Conservation (phyloP, 257 asterid species). For the Gentiana straminea region DNA sequence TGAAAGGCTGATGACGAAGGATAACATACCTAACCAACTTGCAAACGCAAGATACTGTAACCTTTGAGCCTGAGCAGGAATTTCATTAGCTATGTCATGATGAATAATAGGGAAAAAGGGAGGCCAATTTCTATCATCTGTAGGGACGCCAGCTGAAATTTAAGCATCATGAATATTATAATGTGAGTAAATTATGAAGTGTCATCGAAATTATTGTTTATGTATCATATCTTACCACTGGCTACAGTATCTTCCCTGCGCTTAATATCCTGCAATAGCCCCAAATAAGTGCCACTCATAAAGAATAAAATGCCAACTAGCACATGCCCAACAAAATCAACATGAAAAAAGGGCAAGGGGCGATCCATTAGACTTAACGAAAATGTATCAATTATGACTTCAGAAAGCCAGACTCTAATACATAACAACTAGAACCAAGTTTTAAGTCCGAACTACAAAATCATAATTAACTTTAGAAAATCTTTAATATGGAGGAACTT, state of each 20-base stretch:
- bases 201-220: not conserved
- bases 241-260: constrained; percentile 60
- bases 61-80: constrained; percentile 55
- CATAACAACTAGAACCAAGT: not conserved
- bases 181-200: not conserved
- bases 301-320: not conserved
- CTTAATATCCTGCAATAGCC: constrained; percentile 43
- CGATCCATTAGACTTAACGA: too few relatives aligned
- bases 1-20: constrained; percentile 7
- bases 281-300: constrained; percentile 7
- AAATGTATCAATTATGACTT: not conserved
- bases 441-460: not conserved
- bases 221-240: constrained; percentile 29
- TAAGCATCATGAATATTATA: constrained; percentile 12
- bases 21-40: constrained; percentile 47
- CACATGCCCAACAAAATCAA: too few relatives aligned
- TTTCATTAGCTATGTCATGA: constrained; percentile 59
- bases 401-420: not conserved
- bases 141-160: constrained; percentile 39
- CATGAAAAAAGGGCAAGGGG: too few relatives aligned
- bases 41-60: constrained; percentile 69
- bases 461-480: too few relatives aligned
- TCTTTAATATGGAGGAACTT: constrained; percentile 6
- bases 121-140: constrained; percentile 55
- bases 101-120: constrained; percentile 55